phyloP scores from a whole-genome alignment of 768 basidiomycete species.

The Lentinula aciculospora region DNA sequence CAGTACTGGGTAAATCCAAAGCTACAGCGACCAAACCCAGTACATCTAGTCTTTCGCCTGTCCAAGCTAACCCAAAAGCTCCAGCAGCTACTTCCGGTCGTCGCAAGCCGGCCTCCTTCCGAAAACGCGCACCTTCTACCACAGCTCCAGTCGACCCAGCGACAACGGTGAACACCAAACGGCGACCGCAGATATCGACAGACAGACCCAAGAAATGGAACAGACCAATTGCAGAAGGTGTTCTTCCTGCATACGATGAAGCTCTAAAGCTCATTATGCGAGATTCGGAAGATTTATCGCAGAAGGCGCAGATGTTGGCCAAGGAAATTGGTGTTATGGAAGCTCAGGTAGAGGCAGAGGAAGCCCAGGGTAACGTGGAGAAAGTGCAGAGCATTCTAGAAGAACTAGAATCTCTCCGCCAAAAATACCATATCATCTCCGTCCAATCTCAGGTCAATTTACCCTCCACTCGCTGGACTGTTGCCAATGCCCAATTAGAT shows the following conservation, averaged over 20 bases:
- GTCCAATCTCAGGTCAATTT: conserved; percentile 80
- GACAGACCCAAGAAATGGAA: conserved; percentile 58
- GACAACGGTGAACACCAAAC: neutral
- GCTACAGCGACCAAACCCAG: neutral
- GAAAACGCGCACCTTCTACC: neutral
- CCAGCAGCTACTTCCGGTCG: neutral
- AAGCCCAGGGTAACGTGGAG: conserved; percentile 17
- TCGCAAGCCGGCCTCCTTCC: neutral
- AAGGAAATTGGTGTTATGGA: conserved; percentile 21
- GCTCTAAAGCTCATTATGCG: conserved; percentile 65
- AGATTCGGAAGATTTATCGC: conserved; percentile 50
- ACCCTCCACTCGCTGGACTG: conserved; percentile 77
- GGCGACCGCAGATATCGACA: conserved; percentile 45
- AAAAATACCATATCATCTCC: conserved; percentile 56
- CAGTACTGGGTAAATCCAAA: neutral
- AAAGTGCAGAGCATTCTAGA: conserved; percentile 24
- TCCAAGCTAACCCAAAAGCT: neutral
- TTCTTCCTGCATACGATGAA: conserved; percentile 79
- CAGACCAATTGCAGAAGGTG: conserved; percentile 52
- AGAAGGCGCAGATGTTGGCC: conserved; percentile 36
- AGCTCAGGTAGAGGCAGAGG: conserved; percentile 15
- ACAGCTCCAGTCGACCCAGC: neutral
- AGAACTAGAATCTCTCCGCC: conserved; percentile 37
- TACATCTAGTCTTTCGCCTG: neutral
- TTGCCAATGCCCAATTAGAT: conserved; percentile 72